phyloP scores from a whole-genome alignment of 805 yeast species.

The Suhomyces prunicola region DNA sequence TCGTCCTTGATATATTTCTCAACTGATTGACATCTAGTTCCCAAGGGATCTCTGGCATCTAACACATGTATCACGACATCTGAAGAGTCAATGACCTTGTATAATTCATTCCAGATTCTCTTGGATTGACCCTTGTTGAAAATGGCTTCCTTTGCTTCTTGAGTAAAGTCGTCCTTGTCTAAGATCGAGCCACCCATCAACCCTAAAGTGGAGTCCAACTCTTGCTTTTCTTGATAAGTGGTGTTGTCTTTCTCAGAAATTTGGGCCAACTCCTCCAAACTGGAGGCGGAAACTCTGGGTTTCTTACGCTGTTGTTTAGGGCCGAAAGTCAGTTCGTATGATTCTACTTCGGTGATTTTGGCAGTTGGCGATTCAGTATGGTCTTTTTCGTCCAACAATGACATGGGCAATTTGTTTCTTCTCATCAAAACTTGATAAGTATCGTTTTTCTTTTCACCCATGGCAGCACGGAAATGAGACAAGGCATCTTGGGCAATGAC shows the following conservation, averaged over 20 bases:
- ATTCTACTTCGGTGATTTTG: conserved; percentile 83
- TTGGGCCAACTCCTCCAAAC: conserved; percentile 73
- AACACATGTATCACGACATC: conserved; percentile 95
- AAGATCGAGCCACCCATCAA: conserved; percentile 65
- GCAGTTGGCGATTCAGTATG: conserved; percentile 72
- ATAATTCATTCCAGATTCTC: conserved; percentile 97
- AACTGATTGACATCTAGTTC: conserved; percentile 90
- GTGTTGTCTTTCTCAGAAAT: conserved; percentile 55
- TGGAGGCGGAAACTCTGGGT: conserved; percentile 76
- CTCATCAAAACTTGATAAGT: conserved; percentile 80
- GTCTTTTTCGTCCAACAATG: conserved; percentile 84
- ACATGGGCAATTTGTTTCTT: conserved; percentile 94
- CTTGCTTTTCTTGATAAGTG: conserved; percentile 69
- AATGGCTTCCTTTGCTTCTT: conserved; percentile 92
- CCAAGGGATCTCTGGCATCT: conserved; percentile 97
- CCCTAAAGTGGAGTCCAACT: conserved; percentile 71
- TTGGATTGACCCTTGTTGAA: conserved; percentile 97
- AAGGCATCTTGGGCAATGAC: conserved; percentile 97
- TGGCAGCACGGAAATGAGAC: conserved; percentile 88
- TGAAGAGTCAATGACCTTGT: conserved; percentile 95
- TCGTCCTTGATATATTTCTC: conserved; percentile 91
- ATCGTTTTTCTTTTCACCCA: conserved; percentile 81
- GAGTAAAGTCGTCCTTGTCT: conserved; percentile 76
- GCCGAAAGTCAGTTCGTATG: conserved; percentile 79
- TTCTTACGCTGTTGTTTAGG: conserved; percentile 93